Evolutionary conservation across 345 rosid genomes (phyloP).

Genomic region (Balakata baccata): DNA sequence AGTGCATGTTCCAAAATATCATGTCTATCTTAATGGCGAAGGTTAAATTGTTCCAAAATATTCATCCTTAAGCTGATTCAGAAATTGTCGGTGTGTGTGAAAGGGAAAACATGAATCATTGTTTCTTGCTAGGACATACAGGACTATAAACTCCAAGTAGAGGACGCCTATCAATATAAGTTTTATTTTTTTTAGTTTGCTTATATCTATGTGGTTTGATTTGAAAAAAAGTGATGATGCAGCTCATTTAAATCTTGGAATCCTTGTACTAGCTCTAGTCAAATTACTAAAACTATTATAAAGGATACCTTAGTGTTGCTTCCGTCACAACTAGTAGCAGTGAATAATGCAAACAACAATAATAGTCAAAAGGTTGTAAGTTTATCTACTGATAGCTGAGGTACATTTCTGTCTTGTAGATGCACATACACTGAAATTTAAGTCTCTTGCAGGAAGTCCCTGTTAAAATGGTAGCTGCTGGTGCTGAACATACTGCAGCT

Average conservation of each 20-base stretch:
- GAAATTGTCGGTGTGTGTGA: neutral
- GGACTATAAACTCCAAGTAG: neutral
- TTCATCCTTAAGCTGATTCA: neutral
- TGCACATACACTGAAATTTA: slow-evolving; percentile 26
- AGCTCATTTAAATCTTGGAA: neutral
- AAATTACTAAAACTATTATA: neutral
- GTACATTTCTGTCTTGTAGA: slow-evolving; percentile 1
- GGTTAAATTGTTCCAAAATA: neutral
- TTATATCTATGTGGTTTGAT: neutral
- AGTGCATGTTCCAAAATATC: neutral
- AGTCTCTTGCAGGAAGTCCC: slow-evolving; percentile 56
- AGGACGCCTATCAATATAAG: neutral
- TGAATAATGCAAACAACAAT: neutral
- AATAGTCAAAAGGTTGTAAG: neutral
- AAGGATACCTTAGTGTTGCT: slow-evolving; percentile 1
- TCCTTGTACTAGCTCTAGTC: neutral
- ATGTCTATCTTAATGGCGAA: neutral
- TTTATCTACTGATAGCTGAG: neutral
- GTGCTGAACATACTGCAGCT: slow-evolving; percentile 97
- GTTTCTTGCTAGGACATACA: neutral
- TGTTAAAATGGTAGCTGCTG: slow-evolving; percentile 89
- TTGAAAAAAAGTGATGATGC: neutral
- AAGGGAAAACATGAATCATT: neutral
- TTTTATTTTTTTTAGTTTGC: too few species aligned
- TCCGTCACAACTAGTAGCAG: neutral